Evolutionary conservation across 495 filamentous ascomycete genomes (phyloP).

Genomic region (Lasiosphaeris hirsuta): DNA sequence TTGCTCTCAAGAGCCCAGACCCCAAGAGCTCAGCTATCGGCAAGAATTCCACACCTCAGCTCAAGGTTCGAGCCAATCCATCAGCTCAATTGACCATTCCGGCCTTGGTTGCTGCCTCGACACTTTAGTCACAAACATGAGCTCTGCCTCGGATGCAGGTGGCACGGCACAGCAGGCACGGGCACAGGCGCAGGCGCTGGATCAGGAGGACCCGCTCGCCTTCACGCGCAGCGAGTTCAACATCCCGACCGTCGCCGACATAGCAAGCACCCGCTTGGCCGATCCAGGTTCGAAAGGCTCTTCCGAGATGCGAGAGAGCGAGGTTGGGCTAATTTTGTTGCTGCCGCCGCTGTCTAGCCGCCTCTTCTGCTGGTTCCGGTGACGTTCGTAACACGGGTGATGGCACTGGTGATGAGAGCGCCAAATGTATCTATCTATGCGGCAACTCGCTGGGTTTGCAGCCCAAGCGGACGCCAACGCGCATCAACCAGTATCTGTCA

Average conservation of each 20-base stretch:
- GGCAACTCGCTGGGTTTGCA: conserved; percentile 96
- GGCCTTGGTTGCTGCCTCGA: too few relatives aligned
- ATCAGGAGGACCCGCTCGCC: conserved; percentile 65
- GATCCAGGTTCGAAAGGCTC: conserved; percentile 28
- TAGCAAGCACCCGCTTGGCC: conserved; percentile 62
- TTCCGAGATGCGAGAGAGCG: background rate
- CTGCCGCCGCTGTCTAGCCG: conserved; percentile 1
- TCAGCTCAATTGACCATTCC: too few relatives aligned
- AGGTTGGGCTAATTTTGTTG: conserved; percentile 8
- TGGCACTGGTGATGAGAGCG: conserved; percentile 22
- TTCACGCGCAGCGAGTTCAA: conserved; percentile 73
- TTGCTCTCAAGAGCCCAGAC: too few relatives aligned
- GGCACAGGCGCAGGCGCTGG: conserved; percentile 42
- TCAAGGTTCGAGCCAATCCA: too few relatives aligned
- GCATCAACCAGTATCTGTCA: conserved; percentile 72
- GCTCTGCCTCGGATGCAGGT: conserved; percentile 8
- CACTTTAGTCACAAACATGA: conserved; percentile 10
- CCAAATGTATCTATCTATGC: conserved; percentile 77
- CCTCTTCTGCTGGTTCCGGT: background rate
- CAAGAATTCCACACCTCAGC: too few relatives aligned
- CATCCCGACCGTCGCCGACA: conserved; percentile 74
- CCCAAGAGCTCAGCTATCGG: too few relatives aligned
- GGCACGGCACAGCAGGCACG: background rate
- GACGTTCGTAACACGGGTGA: conserved; percentile 13
- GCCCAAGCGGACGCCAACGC: conserved; percentile 64